Evolutionary conservation across 2,329 filamentous ascomycete species (phyloP).

Genomic region (Fonsecaea pedrosoi): DNA sequence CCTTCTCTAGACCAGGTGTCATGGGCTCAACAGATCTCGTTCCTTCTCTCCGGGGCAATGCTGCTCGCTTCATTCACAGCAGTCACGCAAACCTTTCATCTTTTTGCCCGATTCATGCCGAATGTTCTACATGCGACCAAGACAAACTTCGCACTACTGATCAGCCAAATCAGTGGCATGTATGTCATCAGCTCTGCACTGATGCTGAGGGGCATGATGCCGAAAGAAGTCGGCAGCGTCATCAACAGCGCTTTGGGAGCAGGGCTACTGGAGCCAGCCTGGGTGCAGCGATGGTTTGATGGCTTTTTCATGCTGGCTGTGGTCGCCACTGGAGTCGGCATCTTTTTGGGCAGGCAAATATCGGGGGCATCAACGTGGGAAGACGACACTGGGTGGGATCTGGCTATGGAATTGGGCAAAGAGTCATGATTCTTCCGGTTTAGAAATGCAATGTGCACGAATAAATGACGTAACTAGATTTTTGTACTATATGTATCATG

Average conservation of each 20-base stretch:
- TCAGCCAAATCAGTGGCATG: slow-evolving; percentile 80
- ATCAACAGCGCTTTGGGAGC: slow-evolving; percentile 75
- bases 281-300: slow-evolving; percentile 86
- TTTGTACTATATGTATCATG: neutral
- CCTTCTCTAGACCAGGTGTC: slow-evolving; percentile 79
- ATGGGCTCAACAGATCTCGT: slow-evolving; percentile 85
- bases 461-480: neutral
- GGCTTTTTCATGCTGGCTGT: slow-evolving; percentile 80
- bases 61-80: slow-evolving; percentile 81
- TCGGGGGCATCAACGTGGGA: slow-evolving; percentile 57
- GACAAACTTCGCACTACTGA: slow-evolving; percentile 77
- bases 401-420: slow-evolving; percentile 75
- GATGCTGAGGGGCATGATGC: slow-evolving; percentile 78
- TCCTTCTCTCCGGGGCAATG: slow-evolving; percentile 81
- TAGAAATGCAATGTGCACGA: neutral
- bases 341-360: slow-evolving; percentile 73
- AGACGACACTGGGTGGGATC: slow-evolving; percentile 64
- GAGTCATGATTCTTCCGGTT: slow-evolving; percentile 51
- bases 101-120: slow-evolving; percentile 78
- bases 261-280: slow-evolving; percentile 73
- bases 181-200: slow-evolving; percentile 84
- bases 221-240: slow-evolving; percentile 75
- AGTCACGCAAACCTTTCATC: slow-evolving; percentile 81
- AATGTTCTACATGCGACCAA: slow-evolving; percentile 74
- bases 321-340: slow-evolving; percentile 69